Evolutionary conservation across 2,329 filamentous ascomycete species (phyloP), one percentile per base, ranked within the genome.

Genomic region (Bimuria novae-zelandiae): DNA sequence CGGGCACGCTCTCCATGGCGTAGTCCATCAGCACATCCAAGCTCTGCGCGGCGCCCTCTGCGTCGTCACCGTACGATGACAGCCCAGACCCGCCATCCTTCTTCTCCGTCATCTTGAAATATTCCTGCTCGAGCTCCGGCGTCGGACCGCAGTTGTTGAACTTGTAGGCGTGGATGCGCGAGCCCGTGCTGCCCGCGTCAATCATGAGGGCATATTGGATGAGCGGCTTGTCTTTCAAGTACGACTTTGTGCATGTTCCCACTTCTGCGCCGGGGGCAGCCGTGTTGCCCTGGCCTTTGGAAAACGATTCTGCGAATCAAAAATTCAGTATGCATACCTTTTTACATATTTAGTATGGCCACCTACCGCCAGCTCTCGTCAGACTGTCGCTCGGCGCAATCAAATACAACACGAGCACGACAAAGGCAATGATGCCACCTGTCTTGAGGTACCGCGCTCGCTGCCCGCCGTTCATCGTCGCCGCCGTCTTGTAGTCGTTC

Each of bases 131-230:
- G 45, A 99, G 84, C 77, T 97, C 92, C 22, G 94, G 94, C n/a
- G 92, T 92, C 7, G 90, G 79, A 11, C 92, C 94, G 78, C 93
- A 99, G 80, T 97, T 97, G 82, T 97, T 97, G 84, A 97, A 99
- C 72, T 92, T 90, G 82, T 97, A 99, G 54, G 97, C 92, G 79
- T 99, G 95, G 72, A 99, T 97, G 65, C 94, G 89, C 55, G 94
- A 97, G 56, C 94, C 94, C 49, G 94, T 97, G 80, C 92, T 97
- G 65, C 94, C 94, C 42, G 94, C 94, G 76, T 99, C 94, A 69
- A 99, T 90, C 94, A 99, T 99, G 69, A 97, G 84, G 56, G 94
- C 95, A 79, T 97, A 99, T 73, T 99, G 94, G 57, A 97, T 88
- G 62, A 99, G 85, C 44, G 94, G 93, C 79, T 97, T 97, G 61